Base-by-base conservation (phyloP, 345 rosid genomes). In the Eucalyptus globulus region DNA sequence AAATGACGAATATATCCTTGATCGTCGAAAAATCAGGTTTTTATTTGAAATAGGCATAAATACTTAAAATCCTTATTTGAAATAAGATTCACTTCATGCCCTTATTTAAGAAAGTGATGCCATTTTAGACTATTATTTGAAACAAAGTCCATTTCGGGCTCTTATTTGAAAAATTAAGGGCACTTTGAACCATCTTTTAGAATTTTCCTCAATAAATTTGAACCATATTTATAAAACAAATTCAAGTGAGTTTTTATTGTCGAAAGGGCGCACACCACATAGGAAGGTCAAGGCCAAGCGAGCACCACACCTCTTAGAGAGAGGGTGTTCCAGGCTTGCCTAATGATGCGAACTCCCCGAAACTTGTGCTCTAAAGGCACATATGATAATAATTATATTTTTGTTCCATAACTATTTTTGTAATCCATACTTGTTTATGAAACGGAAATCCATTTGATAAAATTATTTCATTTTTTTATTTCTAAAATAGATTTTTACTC, bases 21-120 rank as follows among this genome's bases (percentile, higher is more conserved):
- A 53, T 0, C 1, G 2, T 0, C 0, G 9, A 2, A 53, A 53
- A 53, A 53, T 53, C 2, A 53, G 0, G 10, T 53, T 53, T 1
- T 53, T 53, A 53, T 19, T 53, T 53, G 56, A 53, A 53, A 53
- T 2, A 7, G 4, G 9, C 24, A 53, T 53, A 53, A 53, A 1
- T 53, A 53, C 10, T 53, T 53, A 2, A 53, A 1, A 4, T 53
- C 10, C 1, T 53, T 53, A 53, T 53, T 53, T 53, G 0, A 53
- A 53, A 53, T 0, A 53, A 53, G 10, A 53, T 53, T 53, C 2
- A 53, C 4, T 1, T 4, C 1, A 53, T 0, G 0, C 24, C 4
- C 0, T 53, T 19, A 53, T 19, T 53, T 53, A 19, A 53, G 2
- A 53, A 53, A 53, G 2, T 19, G 0, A 53, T 53, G 24, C 2